Percentiles rank a stretch among this genome's conserved stretches.
Evolutionary conservation across 805 yeast species (phyloP).

Genomic region (Yarrowia sp.): DNA sequence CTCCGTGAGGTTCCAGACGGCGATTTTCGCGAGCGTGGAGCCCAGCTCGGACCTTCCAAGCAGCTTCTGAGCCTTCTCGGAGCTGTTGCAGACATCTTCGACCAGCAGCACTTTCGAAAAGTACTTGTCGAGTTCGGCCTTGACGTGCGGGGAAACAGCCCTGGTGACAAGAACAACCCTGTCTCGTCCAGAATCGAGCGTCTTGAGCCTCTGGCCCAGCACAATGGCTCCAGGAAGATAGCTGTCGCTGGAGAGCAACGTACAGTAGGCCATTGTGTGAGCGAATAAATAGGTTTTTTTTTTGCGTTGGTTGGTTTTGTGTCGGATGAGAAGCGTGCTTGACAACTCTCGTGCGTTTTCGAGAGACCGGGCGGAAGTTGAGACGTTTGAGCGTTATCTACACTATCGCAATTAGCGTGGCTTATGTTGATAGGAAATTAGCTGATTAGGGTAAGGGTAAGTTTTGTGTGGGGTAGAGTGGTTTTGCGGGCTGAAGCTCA

Average conservation of each 20-base stretch:
- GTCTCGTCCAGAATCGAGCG: slow-evolving; percentile 32
- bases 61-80: slow-evolving; percentile 27
- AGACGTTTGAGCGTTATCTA: slow-evolving; percentile 21
- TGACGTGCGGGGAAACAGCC: slow-evolving; percentile 31
- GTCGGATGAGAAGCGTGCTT: no score
- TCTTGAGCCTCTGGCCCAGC: slow-evolving; percentile 43
- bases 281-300: neutral
- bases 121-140: slow-evolving; percentile 29
- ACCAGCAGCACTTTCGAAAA: slow-evolving; percentile 38
- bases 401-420: slow-evolving; percentile 6
- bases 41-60: slow-evolving; percentile 52
- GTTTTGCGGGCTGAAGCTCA: neutral
- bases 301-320: no score
- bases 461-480: neutral
- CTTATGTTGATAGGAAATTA: slow-evolving; percentile 2
- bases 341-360: no score
- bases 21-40: slow-evolving; percentile 52
- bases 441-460: slow-evolving; percentile 16
- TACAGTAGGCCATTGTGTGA: slow-evolving; percentile 29
- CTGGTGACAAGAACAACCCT: slow-evolving; percentile 37
- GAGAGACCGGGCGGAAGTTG: no score
- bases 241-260: slow-evolving; percentile 47
- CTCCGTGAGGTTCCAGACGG: slow-evolving; percentile 51
- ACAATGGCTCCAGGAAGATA: slow-evolving; percentile 53
- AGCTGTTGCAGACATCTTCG: slow-evolving; percentile 30